Evolutionary conservation across 2,329 filamentous ascomycete genomes (phyloP).

Genomic region (Corniculantispora saksenae): DNA sequence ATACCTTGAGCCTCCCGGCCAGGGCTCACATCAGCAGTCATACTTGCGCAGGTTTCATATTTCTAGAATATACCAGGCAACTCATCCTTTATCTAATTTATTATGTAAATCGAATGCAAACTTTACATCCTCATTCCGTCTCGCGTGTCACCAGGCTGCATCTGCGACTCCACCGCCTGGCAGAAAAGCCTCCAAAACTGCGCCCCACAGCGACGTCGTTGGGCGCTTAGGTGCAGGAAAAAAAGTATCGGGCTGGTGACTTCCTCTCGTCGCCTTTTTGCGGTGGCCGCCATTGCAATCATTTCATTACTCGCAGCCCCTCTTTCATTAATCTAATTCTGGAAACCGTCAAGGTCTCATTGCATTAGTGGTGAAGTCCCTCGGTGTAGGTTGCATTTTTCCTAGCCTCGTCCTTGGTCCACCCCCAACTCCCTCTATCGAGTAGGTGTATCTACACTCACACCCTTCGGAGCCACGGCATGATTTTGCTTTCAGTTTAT

Average conservation of each 20-base stretch:
- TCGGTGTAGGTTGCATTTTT: not conserved
- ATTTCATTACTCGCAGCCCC: not conserved
- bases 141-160: not conserved
- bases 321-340: too few species aligned
- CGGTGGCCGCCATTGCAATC: not conserved
- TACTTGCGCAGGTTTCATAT: too few species aligned
- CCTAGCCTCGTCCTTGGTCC: not conserved
- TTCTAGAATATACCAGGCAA: not conserved
- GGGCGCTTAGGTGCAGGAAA: not conserved
- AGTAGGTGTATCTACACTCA: not conserved
- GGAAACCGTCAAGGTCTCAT: not conserved
- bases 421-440: not conserved
- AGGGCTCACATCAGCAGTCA: too few species aligned
- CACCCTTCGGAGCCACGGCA: not conserved
- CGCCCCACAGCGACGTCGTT: slow-evolving; percentile 2
- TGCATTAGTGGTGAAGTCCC: not conserved
- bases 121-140: not conserved
- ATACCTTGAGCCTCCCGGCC: too few species aligned
- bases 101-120: not conserved
- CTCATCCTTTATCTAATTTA: too few species aligned
- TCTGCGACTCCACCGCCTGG: slow-evolving; percentile 12
- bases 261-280: not conserved
- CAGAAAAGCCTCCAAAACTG: not conserved
- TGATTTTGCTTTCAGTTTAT: too few species aligned
- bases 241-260: not conserved